Evolutionary conservation across 2,329 filamentous ascomycete species (phyloP).

Genomic region (Colletotrichum zoysiae): DNA sequence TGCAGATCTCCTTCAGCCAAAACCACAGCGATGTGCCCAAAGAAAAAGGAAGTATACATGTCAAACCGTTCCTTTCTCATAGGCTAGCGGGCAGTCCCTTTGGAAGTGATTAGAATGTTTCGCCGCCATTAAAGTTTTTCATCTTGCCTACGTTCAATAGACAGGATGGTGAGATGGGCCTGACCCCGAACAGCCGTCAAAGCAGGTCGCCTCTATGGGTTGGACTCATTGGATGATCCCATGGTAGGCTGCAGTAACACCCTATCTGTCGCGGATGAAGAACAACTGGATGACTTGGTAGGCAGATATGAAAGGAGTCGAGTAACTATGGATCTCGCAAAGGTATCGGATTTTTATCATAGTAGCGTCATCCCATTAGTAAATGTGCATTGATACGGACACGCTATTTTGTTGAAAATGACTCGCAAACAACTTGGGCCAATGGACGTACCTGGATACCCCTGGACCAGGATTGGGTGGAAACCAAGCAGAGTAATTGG

Average conservation of each 20-base stretch:
- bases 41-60: neutral
- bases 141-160: neutral
- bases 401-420: neutral
- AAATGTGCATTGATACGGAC: neutral
- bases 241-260: neutral
- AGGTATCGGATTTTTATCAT: neutral
- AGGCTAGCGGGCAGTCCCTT: neutral
- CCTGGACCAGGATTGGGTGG: neutral
- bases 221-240: constrained; percentile 13
- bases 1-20: neutral
- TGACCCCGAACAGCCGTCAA: neutral
- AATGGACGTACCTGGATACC: neutral
- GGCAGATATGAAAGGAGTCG: neutral
- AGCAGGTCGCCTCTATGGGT: neutral
- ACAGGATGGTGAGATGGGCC: neutral
- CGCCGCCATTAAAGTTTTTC: neutral
- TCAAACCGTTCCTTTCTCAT: neutral
- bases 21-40: neutral
- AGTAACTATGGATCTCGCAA: neutral
- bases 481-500: neutral
- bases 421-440: neutral
- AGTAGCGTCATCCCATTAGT: neutral
- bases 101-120: neutral
- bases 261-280: constrained; percentile 21
- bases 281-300: neutral